Percentiles rank a stretch among this genome's conserved stretches.
Conservation (phyloP, 352 stramenopile genomes). For the Plasmopara muralis region DNA sequence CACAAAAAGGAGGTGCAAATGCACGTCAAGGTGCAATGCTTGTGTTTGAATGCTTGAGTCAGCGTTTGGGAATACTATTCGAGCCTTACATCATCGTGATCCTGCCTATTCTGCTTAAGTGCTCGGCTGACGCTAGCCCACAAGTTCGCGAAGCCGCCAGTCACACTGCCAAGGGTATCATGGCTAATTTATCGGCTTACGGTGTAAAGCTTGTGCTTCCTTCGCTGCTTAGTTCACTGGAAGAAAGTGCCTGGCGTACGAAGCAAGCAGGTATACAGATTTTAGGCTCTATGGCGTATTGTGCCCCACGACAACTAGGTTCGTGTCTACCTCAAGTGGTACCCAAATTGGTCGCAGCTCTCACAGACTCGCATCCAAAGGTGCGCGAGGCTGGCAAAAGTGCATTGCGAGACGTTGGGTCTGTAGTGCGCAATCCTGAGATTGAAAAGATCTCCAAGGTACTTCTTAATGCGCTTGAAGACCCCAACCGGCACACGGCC, state of each 20-base stretch:
- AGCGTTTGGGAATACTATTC: slow-evolving; percentile 96
- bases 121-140: slow-evolving; percentile 94
- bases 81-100: slow-evolving; percentile 98
- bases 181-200: slow-evolving; percentile 97
- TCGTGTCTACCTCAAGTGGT: slow-evolving; percentile 98
- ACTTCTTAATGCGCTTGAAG: slow-evolving; percentile 94
- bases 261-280: slow-evolving; percentile 98
- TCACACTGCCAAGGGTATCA: slow-evolving; percentile 94
- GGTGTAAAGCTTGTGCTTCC: slow-evolving; percentile 99
- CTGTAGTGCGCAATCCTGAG: slow-evolving; percentile 98
- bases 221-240: slow-evolving; percentile 93
- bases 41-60: slow-evolving; percentile 96
- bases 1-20: slow-evolving; percentile 69
- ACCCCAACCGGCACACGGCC: slow-evolving; percentile 89
- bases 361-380: slow-evolving; percentile 98
- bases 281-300: slow-evolving; percentile 95
- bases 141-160: slow-evolving; percentile 95
- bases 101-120: slow-evolving; percentile 97
- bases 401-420: slow-evolving; percentile 95
- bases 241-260: slow-evolving; percentile 94
- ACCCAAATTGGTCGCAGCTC: slow-evolving; percentile 94
- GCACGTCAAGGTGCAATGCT: slow-evolving; percentile 93
- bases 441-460: slow-evolving; percentile 92
- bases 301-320: slow-evolving; percentile 97
- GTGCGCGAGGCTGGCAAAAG: slow-evolving; percentile 95